phyloP scores from a whole-genome alignment of 2,329 filamentous ascomycete genomes.

The Trichophyton equinum region DNA sequence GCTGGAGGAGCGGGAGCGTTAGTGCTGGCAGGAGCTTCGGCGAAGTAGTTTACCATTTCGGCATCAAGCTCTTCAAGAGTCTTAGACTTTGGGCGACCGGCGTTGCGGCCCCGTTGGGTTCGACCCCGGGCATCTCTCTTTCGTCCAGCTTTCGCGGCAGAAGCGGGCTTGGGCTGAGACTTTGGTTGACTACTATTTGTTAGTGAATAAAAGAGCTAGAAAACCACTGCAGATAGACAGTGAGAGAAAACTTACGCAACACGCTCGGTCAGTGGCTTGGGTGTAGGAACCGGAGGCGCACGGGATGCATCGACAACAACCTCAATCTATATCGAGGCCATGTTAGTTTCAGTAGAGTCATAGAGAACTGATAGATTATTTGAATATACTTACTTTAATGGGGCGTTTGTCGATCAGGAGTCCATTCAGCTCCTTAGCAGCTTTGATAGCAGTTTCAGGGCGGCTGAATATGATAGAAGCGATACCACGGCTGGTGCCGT shows the following conservation, averaged over 20 bases:
- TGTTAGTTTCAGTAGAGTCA: conserved; percentile 8
- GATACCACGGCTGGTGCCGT: conserved; percentile 80
- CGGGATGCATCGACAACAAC: conserved; percentile 70
- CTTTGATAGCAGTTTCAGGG: conserved; percentile 69
- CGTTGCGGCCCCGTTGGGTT: conserved; percentile 45
- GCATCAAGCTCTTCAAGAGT: conserved; percentile 90
- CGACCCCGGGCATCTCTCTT: conserved; percentile 35
- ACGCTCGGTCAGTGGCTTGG: conserved; percentile 72
- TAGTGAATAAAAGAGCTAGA: neutral
- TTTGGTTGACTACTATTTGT: conserved; percentile 43
- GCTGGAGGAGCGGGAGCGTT: conserved; percentile 29
- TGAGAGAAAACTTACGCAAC: conserved; percentile 48
- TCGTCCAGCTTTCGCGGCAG: conserved; percentile 53
- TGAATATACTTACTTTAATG: conserved; percentile 58
- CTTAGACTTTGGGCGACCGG: conserved; percentile 63
- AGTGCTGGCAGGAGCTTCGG: conserved; percentile 33
- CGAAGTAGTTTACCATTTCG: conserved; percentile 95
- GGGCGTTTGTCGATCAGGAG: conserved; percentile 79
- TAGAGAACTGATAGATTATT: conserved; percentile 7
- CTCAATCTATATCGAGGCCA: conserved; percentile 53
- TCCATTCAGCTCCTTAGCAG: conserved; percentile 72
- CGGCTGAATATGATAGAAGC: conserved; percentile 80
- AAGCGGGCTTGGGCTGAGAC: conserved; percentile 70
- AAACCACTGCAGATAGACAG: neutral
- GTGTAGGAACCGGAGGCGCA: conserved; percentile 53